These are phyloP conservation scores for Straminergon stramineum DNA, from an alignment of 225 moss, liverwort and hornwort genomes.

Conservation along the genomic window DNA sequence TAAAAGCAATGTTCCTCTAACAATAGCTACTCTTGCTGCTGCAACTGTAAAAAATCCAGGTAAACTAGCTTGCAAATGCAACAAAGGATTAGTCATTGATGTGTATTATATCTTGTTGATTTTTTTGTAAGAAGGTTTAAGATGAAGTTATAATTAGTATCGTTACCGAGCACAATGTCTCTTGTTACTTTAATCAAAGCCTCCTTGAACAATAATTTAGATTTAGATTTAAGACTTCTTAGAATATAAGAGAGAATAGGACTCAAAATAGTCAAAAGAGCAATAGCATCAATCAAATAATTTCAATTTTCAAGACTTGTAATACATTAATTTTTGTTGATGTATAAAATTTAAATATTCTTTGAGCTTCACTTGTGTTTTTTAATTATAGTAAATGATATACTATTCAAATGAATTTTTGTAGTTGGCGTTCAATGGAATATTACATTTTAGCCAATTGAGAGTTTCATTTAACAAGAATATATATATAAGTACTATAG, in stretches of 20 bases:
- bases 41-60: slow-evolving; percentile 34
- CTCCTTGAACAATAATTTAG: not conserved
- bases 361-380: rapidly evolving
- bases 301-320: not conserved
- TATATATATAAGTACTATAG: not conserved
- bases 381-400: not conserved
- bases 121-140: no score
- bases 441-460: not conserved
- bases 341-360: not conserved
- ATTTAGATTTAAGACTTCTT: not conserved
- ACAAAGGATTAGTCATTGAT: not conserved
- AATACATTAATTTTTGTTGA: not conserved
- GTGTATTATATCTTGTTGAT: no score
- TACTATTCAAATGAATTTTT: not conserved
- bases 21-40: slow-evolving; percentile 32
- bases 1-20: slow-evolving; percentile 28
- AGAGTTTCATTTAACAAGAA: not conserved
- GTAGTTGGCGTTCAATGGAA: not conserved
- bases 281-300: not conserved
- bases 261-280: not conserved
- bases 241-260: not conserved
- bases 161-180: not conserved
- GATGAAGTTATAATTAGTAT: not conserved
- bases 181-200: not conserved
- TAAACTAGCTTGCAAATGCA: not conserved